Base-by-base conservation (phyloP, 2,329 filamentous ascomycete genomes). In the Monilinia fructicola region DNA sequence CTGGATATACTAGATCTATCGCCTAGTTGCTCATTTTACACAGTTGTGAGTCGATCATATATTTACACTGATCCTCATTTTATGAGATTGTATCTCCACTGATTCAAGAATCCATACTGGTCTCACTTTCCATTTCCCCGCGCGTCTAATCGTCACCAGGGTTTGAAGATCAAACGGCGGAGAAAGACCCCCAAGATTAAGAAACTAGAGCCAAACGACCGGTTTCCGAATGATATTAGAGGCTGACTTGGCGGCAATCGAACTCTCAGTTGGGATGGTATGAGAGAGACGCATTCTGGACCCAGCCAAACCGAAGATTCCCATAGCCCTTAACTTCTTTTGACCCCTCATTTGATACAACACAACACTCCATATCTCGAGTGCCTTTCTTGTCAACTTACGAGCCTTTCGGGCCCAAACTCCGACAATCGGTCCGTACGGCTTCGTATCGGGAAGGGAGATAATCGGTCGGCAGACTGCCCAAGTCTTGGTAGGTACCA, bases 111-210 rank as follows among this genome's bases (percentile, higher is more conserved):
- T 38, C 31, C 31, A 60, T 18, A 26, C 28, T 60, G 31, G 44
- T 60, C 44, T 60, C 58, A 50, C 28, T 50, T 50, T 1, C 1
- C 23, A 56, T 26, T 28, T n/a, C 44, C 21, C 58, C 58, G 44
- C 31, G 56, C 56, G 58, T 38, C 56, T 59, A 60, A 38, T 60
- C 9, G 7, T 38, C 44, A 14, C 31, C 21, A 38, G 44, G 58
- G 58, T 40, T 61, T 46, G 58, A 61, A 40, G 28, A 52, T 61
- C 58, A 61, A 61, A 61, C 44, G 58, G 58, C n/a, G 44, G 31
- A 40, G 35, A 61, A 38, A 28, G 44, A 38, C 44, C 44, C 31
- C 38, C 21, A 61, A 42, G 28, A 58, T 4, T n/a, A 6, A 46
- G 26, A 42, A 10, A 42, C 35, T 23, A 58, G 31, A 35, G 31